Evolutionary conservation across 495 filamentous ascomycete genomes (phyloP).

Genomic region (Xylaria intraflava): DNA sequence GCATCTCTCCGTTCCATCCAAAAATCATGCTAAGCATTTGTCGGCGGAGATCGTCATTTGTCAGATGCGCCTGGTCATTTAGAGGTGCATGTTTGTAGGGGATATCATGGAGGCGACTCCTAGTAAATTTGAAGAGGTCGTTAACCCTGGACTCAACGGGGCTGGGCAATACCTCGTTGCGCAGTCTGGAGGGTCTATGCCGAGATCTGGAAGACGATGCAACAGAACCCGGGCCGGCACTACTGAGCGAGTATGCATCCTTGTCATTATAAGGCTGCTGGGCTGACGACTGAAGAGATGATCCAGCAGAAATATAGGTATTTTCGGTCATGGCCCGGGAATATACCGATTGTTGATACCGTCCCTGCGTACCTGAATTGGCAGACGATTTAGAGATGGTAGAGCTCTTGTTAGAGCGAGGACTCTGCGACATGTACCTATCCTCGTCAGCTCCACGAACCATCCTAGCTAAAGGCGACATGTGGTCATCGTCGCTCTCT

Average conservation of each 20-base stretch:
- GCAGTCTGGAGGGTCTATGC: constrained; percentile 61
- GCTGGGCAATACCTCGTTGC: constrained; percentile 70
- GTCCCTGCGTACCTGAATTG: constrained; percentile 36
- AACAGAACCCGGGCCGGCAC: constrained; percentile 53
- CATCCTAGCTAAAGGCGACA: constrained; percentile 62
- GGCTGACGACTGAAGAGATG: constrained; percentile 42
- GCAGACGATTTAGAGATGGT: constrained; percentile 52
- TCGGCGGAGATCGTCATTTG: constrained; percentile 74
- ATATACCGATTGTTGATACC: constrained; percentile 38
- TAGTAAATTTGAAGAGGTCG: constrained; percentile 64
- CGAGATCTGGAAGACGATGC: constrained; percentile 58
- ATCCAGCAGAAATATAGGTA: constrained; percentile 59
- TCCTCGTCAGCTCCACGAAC: constrained; percentile 54
- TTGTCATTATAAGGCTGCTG: constrained; percentile 35
- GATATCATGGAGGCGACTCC: constrained; percentile 67
- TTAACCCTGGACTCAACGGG: constrained; percentile 53
- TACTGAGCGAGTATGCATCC: constrained; percentile 53
- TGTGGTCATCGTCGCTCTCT: constrained; percentile 58
- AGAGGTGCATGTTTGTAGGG: constrained; percentile 62
- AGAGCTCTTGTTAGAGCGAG: constrained; percentile 58
- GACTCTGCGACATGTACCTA: constrained; percentile 54
- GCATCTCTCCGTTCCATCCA: constrained; percentile 85
- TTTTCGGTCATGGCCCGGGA: constrained; percentile 48
- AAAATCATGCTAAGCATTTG: constrained; percentile 95
- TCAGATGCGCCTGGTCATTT: constrained; percentile 57